Conservation (phyloP, 2,329 filamentous ascomycete species). For the Xylariomycetidae sp. region DNA sequence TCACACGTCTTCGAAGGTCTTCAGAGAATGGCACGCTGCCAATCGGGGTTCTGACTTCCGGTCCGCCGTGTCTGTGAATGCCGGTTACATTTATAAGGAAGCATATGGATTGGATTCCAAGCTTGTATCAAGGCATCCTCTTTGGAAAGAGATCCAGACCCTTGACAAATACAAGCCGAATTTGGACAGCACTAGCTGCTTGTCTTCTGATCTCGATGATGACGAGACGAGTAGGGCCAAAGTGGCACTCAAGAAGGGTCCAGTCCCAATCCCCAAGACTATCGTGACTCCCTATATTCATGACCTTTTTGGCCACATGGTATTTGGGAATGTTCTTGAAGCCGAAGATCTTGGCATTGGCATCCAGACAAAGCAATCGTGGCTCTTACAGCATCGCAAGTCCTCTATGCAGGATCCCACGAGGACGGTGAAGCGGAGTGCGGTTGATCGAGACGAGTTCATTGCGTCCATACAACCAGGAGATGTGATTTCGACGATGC, state of each 20-base stretch:
- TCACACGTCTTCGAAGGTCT: slow-evolving; percentile 25
- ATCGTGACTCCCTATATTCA: slow-evolving; percentile 66
- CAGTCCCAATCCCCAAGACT: slow-evolving; percentile 35
- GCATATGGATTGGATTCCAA: slow-evolving; percentile 36
- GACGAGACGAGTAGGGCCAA: too few species aligned
- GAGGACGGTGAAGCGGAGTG: slow-evolving; percentile 1
- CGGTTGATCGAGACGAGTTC: slow-evolving; percentile 12
- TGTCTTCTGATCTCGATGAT: too few species aligned
- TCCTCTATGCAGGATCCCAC: slow-evolving; percentile 2
- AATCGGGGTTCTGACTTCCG: slow-evolving; percentile 55
- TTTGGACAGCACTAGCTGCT: slow-evolving; percentile 1
- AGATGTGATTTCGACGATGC: slow-evolving; percentile 42
- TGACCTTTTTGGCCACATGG: slow-evolving; percentile 57
- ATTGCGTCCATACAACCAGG: slow-evolving; percentile 34
- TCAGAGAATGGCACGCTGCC: slow-evolving; percentile 49
- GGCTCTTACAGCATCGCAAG: slow-evolving; percentile 18
- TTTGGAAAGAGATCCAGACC: slow-evolving; percentile 49
- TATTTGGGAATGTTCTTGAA: slow-evolving; percentile 49
- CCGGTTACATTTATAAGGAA: slow-evolving; percentile 62
- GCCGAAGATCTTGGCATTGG: slow-evolving; percentile 21
- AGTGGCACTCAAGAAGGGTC: too few species aligned
- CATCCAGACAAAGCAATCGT: slow-evolving; percentile 22
- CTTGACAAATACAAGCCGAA: slow-evolving; percentile 29
- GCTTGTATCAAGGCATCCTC: slow-evolving; percentile 29
- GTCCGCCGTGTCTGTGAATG: slow-evolving; percentile 50